These are phyloP conservation scores for Tetratostichococcus sp. DNA, from an alignment of 139 green algal species.

Conservation along the genomic window DNA sequence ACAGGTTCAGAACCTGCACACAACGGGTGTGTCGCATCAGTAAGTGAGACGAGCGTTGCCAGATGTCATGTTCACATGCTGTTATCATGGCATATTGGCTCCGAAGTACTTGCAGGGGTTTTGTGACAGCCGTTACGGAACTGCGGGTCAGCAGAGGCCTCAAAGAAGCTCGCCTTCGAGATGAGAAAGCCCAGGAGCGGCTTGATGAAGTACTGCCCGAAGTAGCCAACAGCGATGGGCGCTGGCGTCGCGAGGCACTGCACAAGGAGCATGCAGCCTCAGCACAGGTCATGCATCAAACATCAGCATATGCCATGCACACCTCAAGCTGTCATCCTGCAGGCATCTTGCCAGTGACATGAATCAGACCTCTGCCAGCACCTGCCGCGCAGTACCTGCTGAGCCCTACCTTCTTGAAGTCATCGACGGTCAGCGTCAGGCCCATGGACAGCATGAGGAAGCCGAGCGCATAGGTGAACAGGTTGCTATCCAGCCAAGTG, in stretches of 20 bases:
- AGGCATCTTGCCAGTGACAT: too few species aligned
- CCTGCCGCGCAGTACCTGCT: too few species aligned
- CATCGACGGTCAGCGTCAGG: constrained; percentile 73
- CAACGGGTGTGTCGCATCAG: neutral
- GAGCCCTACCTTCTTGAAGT: constrained; percentile 70
- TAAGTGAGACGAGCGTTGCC: neutral
- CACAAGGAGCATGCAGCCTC: neutral
- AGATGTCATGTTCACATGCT: neutral
- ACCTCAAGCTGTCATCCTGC: too few species aligned
- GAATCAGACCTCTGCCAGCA: too few species aligned
- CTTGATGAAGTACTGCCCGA: constrained; percentile 68
- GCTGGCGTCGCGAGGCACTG: constrained; percentile 55
- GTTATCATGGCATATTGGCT: too few species aligned
- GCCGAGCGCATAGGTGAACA: constrained; percentile 67
- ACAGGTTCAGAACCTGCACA: constrained; percentile 34
- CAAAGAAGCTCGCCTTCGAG: constrained; percentile 41
- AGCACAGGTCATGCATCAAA: too few species aligned
- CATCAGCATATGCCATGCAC: too few species aligned
- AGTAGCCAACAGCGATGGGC: constrained; percentile 64
- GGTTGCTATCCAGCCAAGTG: constrained; percentile 57
- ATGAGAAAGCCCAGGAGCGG: constrained; percentile 60
- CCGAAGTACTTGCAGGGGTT: too few species aligned
- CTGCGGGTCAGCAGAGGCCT: too few species aligned
- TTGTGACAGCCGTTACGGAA: neutral
- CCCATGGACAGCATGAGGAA: constrained; percentile 86